Evolutionary conservation across 805 yeast genomes (phyloP), one percentile per base, ranked within the genome.

Genomic region (Candida quercuum): DNA sequence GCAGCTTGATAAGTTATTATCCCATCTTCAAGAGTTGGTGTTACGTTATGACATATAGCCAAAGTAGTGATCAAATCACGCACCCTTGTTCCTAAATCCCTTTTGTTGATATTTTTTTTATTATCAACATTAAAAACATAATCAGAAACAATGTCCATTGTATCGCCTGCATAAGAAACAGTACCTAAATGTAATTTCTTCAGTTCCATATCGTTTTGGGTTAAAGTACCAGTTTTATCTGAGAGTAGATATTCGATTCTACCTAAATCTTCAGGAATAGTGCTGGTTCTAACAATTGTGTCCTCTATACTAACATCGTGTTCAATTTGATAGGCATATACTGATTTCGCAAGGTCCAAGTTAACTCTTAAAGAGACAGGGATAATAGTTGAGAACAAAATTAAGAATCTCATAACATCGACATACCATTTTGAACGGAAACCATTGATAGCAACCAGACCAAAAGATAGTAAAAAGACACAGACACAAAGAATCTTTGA

Each of bases 181-280:
- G 91, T 73, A 5, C 99, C 99, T 24, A 94, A 66, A 57, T 94
- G 98, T 31, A 93, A 67, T 58, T 89, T 91, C 49, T 86, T 87
- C 73, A 93, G 67, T 54, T 87, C 96, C 99, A 93, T 93, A 56
- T 94, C 99, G 58, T 93, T 93, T 59, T 91, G 97, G 5, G 99
- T 93, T 47, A 93, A 71, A 1, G 99, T 93, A 27, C 99, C 99
- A 0, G 99, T 93, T 54, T 93, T 93, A 60, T 93, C 99, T 45
- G 89, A 81, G 32, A 93, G 69, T 39, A 93, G 63, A 58, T 93
- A 93, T 60, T 93, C 98, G 31, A 93, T 85, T 49, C 99, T 72
- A 20, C 99, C 99, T 46, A 93, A 68, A 62, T 93, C 99, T 60
- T 93, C 99, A 2, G 99, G 99, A 32, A 93, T 93, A 0, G 99